Base-by-base conservation (phyloP, 768 basidiomycete genomes). In the Mycena alexandri region DNA sequence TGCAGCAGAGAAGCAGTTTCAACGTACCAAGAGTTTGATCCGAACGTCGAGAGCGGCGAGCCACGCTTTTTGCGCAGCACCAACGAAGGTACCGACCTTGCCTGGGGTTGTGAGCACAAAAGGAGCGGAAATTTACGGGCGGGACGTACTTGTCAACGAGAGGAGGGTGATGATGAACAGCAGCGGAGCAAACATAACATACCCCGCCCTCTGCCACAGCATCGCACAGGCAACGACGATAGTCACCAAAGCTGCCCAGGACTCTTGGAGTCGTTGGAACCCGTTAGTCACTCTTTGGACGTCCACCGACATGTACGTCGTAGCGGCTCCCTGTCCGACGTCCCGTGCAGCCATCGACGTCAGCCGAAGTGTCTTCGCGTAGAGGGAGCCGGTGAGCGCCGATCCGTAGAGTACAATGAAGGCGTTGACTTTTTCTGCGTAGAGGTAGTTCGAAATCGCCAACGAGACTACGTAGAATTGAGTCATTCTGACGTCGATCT, bases 301-400 rank as follows among this genome's bases (percentile, higher is more conserved):
- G 56, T 65, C 63, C 12, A 65, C 63, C 11, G 63, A 65, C 63
- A 65, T 65, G 56, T 65, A 65, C 21, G 63, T 58, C 55, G 63
- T 58, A 2, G 55, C 63, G n/a, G 63, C 63, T 6, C 63, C 58
- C 29, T 60, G 61, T 3, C 63, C 63, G 33, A 65, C 22, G 24
- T 65, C 63, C 19, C 63, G 63, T 47, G 63, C 59, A 1, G 65
- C 65, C 52, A 47, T 55, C 13, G 58, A 66, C 21, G 52, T 60
- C 12, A 66, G 52, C 21, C 43, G 52, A 1, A 66, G 57, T 3
- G 65, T 66, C 46, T 66, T 66, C 17, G 57, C 33, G 36, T 66
- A 66, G 11, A 66, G 25, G 19, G 65, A 46, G 51, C 65, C 65
- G 2, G 65, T 66, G 65, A 64, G 63, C 36, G 55, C 63, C 24